Percentiles rank a stretch among this genome's conserved stretches.
phyloP scores from a whole-genome alignment of 176 grass and related monocot species.

The Carex scoparia region DNA sequence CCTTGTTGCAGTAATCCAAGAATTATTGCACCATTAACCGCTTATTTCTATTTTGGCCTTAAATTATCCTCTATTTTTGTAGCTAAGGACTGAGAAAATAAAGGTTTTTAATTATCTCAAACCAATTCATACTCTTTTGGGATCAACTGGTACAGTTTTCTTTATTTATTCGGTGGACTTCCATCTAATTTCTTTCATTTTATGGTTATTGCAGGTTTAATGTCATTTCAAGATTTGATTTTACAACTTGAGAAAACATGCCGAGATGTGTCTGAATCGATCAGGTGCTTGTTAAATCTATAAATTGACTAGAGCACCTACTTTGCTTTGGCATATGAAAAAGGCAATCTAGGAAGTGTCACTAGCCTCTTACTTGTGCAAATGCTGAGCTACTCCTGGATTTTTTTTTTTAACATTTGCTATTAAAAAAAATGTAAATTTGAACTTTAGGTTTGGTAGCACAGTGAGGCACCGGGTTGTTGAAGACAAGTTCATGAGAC shows the following conservation, averaged over 20 bases:
- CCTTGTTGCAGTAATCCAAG: background rate
- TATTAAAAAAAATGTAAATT: background rate
- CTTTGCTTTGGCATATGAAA: conserved; percentile 19
- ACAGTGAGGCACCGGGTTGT: conserved; percentile 54
- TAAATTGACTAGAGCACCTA: background rate
- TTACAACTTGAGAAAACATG: conserved; percentile 87
- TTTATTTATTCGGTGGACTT: background rate
- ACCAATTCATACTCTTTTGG: background rate
- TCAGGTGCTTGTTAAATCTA: conserved; percentile 51
- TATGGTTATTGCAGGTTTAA: conserved; percentile 45
- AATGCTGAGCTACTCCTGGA: background rate
- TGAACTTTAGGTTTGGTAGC: conserved; percentile 45
- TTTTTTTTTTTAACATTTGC: conserved; percentile 18
- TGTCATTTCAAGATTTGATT: conserved; percentile 74
- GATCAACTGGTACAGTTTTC: background rate
- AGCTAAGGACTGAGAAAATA: background rate
- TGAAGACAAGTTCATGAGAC: conserved; percentile 86
- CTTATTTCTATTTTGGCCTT: background rate
- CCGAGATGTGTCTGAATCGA: conserved; percentile 54
- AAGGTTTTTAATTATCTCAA: background rate
- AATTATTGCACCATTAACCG: background rate
- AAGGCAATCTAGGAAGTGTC: background rate
- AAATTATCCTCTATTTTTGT: background rate
- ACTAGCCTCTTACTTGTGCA: background rate
- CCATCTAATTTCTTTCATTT: background rate